These are phyloP conservation scores for Corylus americana DNA, from an alignment of 306 rosid species.

Conservation along the genomic window DNA sequence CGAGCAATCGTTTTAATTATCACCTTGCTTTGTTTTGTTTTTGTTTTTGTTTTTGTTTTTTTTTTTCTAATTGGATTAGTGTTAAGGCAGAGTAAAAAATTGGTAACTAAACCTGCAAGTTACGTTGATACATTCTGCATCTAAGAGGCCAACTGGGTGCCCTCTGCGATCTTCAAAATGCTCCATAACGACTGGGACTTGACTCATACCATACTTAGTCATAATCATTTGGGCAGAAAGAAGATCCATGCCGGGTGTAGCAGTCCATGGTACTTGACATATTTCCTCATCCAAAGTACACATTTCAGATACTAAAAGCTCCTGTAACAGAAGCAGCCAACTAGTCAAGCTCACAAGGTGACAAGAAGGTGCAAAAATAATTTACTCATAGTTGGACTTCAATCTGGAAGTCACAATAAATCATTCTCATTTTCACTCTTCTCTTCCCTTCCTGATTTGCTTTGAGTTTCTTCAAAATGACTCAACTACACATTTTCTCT, in stretches of 20 bases:
- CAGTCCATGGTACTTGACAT: slow-evolving; percentile 70
- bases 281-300: slow-evolving; percentile 59
- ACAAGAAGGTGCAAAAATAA: slow-evolving; percentile 15
- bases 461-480: neutral
- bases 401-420: neutral
- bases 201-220: slow-evolving; percentile 60
- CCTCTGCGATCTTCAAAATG: slow-evolving; percentile 44
- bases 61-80: neutral
- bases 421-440: neutral
- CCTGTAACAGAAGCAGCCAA: slow-evolving; percentile 50
- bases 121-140: slow-evolving; percentile 66
- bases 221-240: slow-evolving; percentile 64
- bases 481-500: neutral
- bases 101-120: slow-evolving; percentile 68
- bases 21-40: neutral
- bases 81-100: slow-evolving; percentile 12
- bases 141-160: slow-evolving; percentile 78
- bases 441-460: neutral
- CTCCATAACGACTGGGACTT: slow-evolving; percentile 66
- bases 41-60: neutral
- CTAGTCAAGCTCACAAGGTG: slow-evolving; percentile 19
- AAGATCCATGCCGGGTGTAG: slow-evolving; percentile 82
- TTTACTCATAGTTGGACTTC: neutral
- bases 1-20: neutral
- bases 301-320: slow-evolving; percentile 71